These are phyloP conservation scores for Massarina eburnea DNA, from an alignment of 2,329 filamentous ascomycete species.

Conservation along the genomic window DNA sequence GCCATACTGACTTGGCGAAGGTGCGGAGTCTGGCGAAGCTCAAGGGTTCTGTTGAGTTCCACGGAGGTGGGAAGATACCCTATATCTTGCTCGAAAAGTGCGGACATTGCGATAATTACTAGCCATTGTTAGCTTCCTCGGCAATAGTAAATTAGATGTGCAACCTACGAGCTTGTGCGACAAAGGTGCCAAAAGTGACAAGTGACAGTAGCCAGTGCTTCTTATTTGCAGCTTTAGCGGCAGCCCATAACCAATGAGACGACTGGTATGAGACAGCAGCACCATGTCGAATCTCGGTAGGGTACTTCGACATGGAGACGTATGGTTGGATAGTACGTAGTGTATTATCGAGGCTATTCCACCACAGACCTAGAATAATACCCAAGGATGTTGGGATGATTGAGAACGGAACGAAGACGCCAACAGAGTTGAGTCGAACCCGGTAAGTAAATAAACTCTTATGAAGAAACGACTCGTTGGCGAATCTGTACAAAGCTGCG, in stretches of 20 bases:
- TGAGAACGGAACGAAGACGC: conserved; percentile 17
- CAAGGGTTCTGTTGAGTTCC: conserved; percentile 6
- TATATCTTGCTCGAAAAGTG: conserved; percentile 10
- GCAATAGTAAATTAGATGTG: background rate
- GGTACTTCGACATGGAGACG: conserved; percentile 16
- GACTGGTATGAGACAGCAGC: conserved; percentile 20
- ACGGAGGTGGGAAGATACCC: conserved; percentile 5
- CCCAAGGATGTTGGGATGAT: conserved; percentile 19
- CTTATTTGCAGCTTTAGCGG: conserved; percentile 12
- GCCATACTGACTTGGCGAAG: background rate
- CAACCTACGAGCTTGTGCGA: conserved; percentile 13
- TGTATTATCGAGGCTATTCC: conserved; percentile 19
- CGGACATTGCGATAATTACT: conserved; percentile 15
- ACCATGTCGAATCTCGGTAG: conserved; percentile 8
- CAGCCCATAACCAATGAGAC: conserved; percentile 19
- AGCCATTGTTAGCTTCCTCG: background rate
- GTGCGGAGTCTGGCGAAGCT: conserved; percentile 10
- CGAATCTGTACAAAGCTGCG: conserved; percentile 8
- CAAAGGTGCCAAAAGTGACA: conserved; percentile 13
- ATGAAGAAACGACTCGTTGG: conserved; percentile 6
- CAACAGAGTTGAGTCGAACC: conserved; percentile 4
- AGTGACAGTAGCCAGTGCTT: conserved; percentile 16
- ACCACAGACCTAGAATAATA: conserved; percentile 18
- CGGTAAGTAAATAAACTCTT: conserved; percentile 15
- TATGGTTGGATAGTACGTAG: conserved; percentile 22